These are phyloP conservation scores for Tuber borchii DNA, from an alignment of 495 filamentous ascomycete genomes.

Conservation along the genomic window DNA sequence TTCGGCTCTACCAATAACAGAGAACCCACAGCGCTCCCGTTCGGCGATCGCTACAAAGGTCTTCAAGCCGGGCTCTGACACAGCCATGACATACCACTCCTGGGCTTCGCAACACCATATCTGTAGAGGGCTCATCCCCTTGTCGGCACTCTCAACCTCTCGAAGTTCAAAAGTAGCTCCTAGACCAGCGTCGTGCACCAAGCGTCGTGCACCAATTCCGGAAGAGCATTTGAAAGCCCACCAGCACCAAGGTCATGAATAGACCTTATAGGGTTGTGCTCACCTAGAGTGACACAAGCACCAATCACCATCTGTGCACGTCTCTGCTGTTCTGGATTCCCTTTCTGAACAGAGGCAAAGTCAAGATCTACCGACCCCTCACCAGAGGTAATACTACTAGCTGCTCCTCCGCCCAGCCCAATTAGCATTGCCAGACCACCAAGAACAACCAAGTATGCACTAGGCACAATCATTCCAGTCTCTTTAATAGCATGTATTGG, in stretches of 20 bases:
- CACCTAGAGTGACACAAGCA: slow-evolving; percentile 74
- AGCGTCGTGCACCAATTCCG: slow-evolving; percentile 87
- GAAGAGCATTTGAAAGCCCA: slow-evolving; percentile 85
- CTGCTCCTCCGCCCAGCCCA: slow-evolving; percentile 88
- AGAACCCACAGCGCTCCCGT: slow-evolving; percentile 88
- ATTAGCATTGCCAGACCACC: slow-evolving; percentile 97
- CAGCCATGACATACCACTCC: slow-evolving; percentile 83
- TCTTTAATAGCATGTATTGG: slow-evolving; percentile 85
- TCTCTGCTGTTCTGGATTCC: slow-evolving; percentile 90
- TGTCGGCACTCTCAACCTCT: slow-evolving; percentile 82
- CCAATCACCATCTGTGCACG: slow-evolving; percentile 96
- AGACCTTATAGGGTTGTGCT: slow-evolving; percentile 80
- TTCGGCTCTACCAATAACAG: slow-evolving; percentile 75
- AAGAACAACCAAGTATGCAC: slow-evolving; percentile 81
- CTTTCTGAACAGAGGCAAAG: slow-evolving; percentile 91
- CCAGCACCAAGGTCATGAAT: slow-evolving; percentile 97
- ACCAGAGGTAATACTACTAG: slow-evolving; percentile 80
- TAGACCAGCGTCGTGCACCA: slow-evolving; percentile 82
- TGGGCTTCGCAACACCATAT: slow-evolving; percentile 98
- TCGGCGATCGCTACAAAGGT: slow-evolving; percentile 75
- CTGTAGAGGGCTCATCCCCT: slow-evolving; percentile 85
- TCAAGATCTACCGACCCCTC: slow-evolving; percentile 86
- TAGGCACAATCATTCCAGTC: slow-evolving; percentile 65
- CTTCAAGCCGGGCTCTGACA: slow-evolving; percentile 71
- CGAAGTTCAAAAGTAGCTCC: slow-evolving; percentile 87